Conservation (phyloP, 371 early-diverging fungal species). For the Mucor lusitanicus region DNA sequence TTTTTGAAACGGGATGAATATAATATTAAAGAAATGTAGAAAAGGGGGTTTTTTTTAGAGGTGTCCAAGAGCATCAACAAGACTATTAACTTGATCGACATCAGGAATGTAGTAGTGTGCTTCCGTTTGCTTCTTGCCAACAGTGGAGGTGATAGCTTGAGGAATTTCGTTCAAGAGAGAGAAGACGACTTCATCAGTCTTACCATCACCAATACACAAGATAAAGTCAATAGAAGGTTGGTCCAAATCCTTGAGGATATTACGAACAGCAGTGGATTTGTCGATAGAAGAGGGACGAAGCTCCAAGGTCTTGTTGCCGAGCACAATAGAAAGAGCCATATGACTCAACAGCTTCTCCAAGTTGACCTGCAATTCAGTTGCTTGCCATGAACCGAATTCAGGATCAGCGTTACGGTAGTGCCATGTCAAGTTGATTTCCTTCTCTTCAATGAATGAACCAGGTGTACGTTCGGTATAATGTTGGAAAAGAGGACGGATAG, state of each 20-base stretch:
- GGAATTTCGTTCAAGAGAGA: conserved; percentile 66
- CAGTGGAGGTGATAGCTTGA: conserved; percentile 81
- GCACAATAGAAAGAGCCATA: conserved; percentile 89
- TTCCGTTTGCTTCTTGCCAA: conserved; percentile 96
- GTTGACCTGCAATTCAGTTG: conserved; percentile 89
- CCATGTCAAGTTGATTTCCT: conserved; percentile 91
- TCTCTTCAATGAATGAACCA: conserved; percentile 92
- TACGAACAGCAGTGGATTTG: conserved; percentile 84
- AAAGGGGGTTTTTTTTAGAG: neutral
- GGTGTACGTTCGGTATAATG: conserved; percentile 95
- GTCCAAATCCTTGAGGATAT: conserved; percentile 82
- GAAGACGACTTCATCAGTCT: conserved; percentile 88
- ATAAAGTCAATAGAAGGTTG: conserved; percentile 64
- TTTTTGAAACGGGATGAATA: too few species aligned
- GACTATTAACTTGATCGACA: conserved; percentile 62
- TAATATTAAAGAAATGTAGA: too few species aligned
- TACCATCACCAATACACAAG: conserved; percentile 90
- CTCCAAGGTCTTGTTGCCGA: conserved; percentile 94
- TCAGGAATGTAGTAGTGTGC: conserved; percentile 84
- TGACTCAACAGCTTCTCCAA: conserved; percentile 91
- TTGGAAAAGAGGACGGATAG: conserved; percentile 90
- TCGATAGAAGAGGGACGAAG: conserved; percentile 91
- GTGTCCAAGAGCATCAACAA: conserved; percentile 54
- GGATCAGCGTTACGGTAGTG: conserved; percentile 90
- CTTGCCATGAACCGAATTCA: conserved; percentile 80